These are phyloP conservation scores for Albophoma yamanashiensis DNA, from an alignment of 2,329 filamentous ascomycete genomes.

Conservation along the genomic window DNA sequence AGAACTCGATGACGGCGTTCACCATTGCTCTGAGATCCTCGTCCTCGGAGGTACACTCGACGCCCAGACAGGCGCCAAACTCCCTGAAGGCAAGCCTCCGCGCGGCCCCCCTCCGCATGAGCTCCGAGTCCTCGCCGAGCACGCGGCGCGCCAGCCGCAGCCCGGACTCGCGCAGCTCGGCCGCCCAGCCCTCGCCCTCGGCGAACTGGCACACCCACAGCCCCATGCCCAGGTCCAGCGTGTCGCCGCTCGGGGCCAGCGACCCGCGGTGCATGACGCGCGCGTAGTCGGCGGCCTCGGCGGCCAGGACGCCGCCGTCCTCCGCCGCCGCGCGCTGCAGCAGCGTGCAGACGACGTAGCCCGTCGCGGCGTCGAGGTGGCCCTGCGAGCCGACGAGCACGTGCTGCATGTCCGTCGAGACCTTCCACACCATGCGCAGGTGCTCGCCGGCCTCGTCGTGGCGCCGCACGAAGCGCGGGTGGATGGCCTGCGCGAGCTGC, in stretches of 20 bases:
- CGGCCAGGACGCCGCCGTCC: conserved; percentile 18
- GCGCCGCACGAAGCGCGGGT: conserved; percentile 36
- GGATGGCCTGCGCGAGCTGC: conserved; percentile 39
- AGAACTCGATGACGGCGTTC: conserved; percentile 19
- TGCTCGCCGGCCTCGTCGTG: conserved; percentile 1
- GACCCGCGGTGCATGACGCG: conserved; percentile 32
- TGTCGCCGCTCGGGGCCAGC: conserved; percentile 33
- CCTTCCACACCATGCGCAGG: conserved; percentile 43
- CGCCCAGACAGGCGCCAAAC: conserved; percentile 40
- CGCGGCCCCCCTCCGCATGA: conserved; percentile 12
- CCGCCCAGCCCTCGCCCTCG: conserved; percentile 36
- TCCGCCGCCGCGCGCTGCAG: conserved; percentile 29
- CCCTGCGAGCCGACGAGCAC: conserved; percentile 40
- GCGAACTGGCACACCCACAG: conserved; percentile 46
- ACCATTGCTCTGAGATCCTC: conserved; percentile 17
- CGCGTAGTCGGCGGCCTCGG: conserved; percentile 42
- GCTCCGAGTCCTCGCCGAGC: conserved; percentile 8
- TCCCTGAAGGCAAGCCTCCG: conserved; percentile 40
- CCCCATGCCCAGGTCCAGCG: conserved; percentile 49
- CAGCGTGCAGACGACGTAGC: conserved; percentile 38
- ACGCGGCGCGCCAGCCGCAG: conserved; percentile 14
- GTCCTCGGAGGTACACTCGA: conserved; percentile 26
- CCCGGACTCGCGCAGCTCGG: conserved; percentile 19
- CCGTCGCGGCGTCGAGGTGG: conserved; percentile 44
- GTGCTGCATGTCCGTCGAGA: conserved; percentile 34